Conservation (phyloP, 768 basidiomycete genomes). For the Daedalea quercina region DNA sequence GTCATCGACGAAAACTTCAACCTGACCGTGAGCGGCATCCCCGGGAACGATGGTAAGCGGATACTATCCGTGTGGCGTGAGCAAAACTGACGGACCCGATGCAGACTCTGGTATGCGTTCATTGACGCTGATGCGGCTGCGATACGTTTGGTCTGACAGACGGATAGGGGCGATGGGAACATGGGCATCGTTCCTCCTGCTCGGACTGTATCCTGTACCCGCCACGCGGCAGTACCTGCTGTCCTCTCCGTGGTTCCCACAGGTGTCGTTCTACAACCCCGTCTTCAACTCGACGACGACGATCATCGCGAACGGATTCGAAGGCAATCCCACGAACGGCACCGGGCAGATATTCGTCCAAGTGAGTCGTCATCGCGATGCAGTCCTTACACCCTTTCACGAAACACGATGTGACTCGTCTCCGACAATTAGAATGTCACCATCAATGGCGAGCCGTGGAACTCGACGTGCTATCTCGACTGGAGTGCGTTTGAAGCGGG, state of each 20-base stretch:
- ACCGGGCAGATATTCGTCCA: conserved; percentile 51
- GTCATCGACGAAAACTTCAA: conserved; percentile 53
- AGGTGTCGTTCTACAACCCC: conserved; percentile 57
- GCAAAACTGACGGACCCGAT: neutral
- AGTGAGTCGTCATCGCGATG: conserved; percentile 28
- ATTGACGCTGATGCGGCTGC: neutral
- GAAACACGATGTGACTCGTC: neutral
- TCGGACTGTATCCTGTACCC: conserved; percentile 57
- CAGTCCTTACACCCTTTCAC: neutral
- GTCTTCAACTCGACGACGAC: conserved; percentile 49
- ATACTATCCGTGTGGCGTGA: neutral
- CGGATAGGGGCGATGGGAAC: conserved; percentile 53
- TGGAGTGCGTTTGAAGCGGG: conserved; percentile 57
- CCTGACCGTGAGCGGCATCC: conserved; percentile 47
- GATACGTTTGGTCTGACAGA: conserved; percentile 3
- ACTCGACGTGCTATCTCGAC: conserved; percentile 59
- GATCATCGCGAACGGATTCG: conserved; percentile 43
- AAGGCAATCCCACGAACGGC: conserved; percentile 44
- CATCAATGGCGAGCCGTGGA: conserved; percentile 49
- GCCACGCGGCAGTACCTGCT: conserved; percentile 54
- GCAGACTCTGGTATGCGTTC: conserved; percentile 16
- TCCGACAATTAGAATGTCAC: conserved; percentile 39
- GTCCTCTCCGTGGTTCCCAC: conserved; percentile 55
- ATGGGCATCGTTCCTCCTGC: conserved; percentile 51
- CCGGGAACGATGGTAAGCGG: conserved; percentile 55